phyloP scores from a whole-genome alignment of 2,329 filamentous ascomycete species.

The Talaromyces sp. region DNA sequence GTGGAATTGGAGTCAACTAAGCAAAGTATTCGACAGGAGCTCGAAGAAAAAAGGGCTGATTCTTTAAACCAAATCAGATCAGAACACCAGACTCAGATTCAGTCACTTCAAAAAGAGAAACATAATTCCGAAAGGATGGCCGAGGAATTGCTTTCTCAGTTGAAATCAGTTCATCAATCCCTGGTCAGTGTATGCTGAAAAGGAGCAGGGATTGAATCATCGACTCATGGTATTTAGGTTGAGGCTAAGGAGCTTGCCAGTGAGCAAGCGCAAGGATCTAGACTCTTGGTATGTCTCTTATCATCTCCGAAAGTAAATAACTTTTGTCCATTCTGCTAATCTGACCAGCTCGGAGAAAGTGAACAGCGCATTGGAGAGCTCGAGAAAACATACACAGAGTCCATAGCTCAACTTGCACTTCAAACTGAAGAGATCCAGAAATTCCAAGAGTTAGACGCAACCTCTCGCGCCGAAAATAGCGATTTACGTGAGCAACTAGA shows the following conservation, averaged over 20 bases:
- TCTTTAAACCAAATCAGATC: constrained; percentile 29
- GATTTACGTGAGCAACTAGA: constrained; percentile 23
- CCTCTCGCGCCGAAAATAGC: constrained; percentile 18
- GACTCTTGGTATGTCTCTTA: constrained; percentile 21
- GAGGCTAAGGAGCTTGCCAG: constrained; percentile 19
- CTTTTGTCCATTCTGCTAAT: constrained; percentile 15
- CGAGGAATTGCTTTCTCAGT: constrained; percentile 20
- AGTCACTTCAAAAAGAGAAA: constrained; percentile 29
- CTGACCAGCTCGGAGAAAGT: constrained; percentile 23
- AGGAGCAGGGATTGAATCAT: neutral
- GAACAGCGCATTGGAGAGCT: constrained; percentile 24
- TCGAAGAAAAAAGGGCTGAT: constrained; percentile 34
- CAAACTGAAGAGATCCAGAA: constrained; percentile 23
- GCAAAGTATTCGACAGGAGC: constrained; percentile 32
- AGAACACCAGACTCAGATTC: neutral
- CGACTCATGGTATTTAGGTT: constrained; percentile 23
- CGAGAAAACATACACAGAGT: constrained; percentile 14
- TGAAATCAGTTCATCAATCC: constrained; percentile 21
- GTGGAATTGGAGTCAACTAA: constrained; percentile 27
- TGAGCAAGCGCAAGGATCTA: constrained; percentile 13
- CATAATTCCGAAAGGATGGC: constrained; percentile 20
- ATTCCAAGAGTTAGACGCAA: constrained; percentile 24
- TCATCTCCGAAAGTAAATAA: neutral
- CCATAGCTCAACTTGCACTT: constrained; percentile 9
- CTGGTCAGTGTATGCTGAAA: constrained; percentile 25